Conservation (phyloP, 192 early-diverging fungal genomes). For the Umbelopsis vinacea region DNA sequence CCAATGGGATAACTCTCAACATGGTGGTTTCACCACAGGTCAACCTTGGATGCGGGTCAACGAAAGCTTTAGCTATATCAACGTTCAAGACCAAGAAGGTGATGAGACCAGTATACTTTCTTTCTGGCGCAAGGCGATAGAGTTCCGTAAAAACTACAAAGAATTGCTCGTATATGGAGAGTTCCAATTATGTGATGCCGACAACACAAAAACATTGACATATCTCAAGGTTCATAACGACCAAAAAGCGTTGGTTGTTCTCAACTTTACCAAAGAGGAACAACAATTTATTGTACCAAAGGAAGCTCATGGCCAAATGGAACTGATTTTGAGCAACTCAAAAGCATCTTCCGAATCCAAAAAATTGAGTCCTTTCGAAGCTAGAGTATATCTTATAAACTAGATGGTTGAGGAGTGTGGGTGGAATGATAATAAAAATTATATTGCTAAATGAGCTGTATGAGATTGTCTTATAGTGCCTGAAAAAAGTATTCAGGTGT, state of each 20-base stretch:
- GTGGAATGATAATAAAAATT: too few relatives aligned
- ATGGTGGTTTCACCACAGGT: not conserved
- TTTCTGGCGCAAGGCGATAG: not conserved
- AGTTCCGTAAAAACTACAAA: constrained; percentile 1
- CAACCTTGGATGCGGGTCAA: constrained; percentile 15
- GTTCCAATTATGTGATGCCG: not conserved
- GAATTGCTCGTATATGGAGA: constrained; percentile 3
- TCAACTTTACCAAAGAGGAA: constrained; percentile 10
- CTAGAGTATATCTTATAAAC: not conserved
- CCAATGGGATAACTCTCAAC: not conserved
- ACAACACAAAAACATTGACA: not conserved
- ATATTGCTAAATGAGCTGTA: too few relatives aligned
- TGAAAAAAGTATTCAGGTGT: too few relatives aligned
- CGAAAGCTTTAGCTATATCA: not conserved
- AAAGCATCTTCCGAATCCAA: not conserved
- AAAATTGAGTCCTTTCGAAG: not conserved
- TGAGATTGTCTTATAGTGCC: too few relatives aligned
- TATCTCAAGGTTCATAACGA: not conserved
- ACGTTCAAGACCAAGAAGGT: not conserved
- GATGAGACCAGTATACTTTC: not conserved
- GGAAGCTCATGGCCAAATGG: not conserved
- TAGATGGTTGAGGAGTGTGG: not conserved
- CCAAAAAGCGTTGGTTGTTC: not conserved
- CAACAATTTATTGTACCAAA: not conserved
- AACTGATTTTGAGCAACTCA: not conserved